Conservation (phyloP, 2,329 filamentous ascomycete species). For the Falciphora oryzae region DNA sequence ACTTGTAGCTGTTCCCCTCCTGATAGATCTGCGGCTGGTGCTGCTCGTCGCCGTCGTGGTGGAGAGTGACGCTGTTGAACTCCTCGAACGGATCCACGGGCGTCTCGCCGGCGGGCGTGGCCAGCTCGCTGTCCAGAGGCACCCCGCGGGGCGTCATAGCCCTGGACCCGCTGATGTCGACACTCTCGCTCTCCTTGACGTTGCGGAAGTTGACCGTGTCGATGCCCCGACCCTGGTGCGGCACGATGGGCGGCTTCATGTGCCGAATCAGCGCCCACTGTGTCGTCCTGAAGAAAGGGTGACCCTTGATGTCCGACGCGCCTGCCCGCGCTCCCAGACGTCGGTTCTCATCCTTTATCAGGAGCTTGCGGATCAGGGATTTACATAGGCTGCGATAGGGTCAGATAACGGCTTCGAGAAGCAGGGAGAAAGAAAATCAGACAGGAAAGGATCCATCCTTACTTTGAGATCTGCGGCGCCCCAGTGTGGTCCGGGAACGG, state of each 20-base stretch:
- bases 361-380: conserved; percentile 87
- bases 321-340: conserved; percentile 90
- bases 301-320: conserved; percentile 92
- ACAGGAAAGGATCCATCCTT: conserved; percentile 33
- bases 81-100: conserved; percentile 86
- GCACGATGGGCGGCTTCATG: conserved; percentile 96
- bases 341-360: conserved; percentile 96
- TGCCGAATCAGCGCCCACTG: conserved; percentile 97
- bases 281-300: conserved; percentile 92
- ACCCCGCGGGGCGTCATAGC: conserved; percentile 63
- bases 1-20: background rate
- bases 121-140: conserved; percentile 76
- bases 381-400: conserved; percentile 71
- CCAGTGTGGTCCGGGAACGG: conserved; percentile 88
- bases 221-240: conserved; percentile 80
- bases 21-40: conserved; percentile 13
- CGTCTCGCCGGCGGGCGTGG: conserved; percentile 73
- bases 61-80: conserved; percentile 96
- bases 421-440: conserved; percentile 4
- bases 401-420: background rate
- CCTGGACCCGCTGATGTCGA: conserved; percentile 68
- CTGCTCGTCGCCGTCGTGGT: conserved; percentile 83
- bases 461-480: conserved; percentile 86
- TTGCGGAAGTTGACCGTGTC: conserved; percentile 97
- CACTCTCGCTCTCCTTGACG: conserved; percentile 93